Percentiles rank a stretch among this genome's conserved stretches.
Conservation (phyloP, 208 protist genomes). For the Phytomonas francai region DNA sequence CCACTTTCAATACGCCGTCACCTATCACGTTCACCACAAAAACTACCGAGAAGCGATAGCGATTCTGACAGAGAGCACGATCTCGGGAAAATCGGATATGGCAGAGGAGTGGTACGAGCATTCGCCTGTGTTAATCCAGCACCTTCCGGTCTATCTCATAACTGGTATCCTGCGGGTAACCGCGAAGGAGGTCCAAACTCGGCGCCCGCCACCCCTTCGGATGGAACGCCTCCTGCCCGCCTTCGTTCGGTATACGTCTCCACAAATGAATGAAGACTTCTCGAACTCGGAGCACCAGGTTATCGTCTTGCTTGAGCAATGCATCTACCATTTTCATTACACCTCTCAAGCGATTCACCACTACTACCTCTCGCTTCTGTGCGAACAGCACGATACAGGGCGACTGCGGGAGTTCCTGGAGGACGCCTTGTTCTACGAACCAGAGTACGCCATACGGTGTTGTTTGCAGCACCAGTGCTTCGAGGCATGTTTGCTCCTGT, state of each 20-base stretch:
- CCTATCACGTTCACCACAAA: conserved; percentile 28
- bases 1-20: conserved; percentile 63
- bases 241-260: conserved; percentile 81
- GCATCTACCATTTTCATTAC: conserved; percentile 77
- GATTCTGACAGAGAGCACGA: conserved; percentile 31
- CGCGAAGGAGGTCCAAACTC: conserved; percentile 30
- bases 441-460: conserved; percentile 87
- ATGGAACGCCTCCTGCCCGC: conserved; percentile 85
- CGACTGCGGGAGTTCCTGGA: conserved; percentile 77
- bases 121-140: conserved; percentile 79
- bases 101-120: conserved; percentile 89
- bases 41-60: conserved; percentile 39
- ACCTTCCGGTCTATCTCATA: conserved; percentile 75
- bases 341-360: conserved; percentile 89
- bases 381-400: conserved; percentile 58
- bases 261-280: conserved; percentile 41
- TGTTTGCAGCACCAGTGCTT: conserved; percentile 72
- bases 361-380: conserved; percentile 91
- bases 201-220: conserved; percentile 45
- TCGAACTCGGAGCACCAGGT: conserved; percentile 82
- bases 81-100: conserved; percentile 12
- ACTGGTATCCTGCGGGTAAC: conserved; percentile 49
- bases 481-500: conserved; percentile 86
- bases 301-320: conserved; percentile 88
- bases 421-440: conserved; percentile 73